Base-by-base conservation (phyloP, 495 filamentous ascomycete species). In the Podospora fimiseda region DNA sequence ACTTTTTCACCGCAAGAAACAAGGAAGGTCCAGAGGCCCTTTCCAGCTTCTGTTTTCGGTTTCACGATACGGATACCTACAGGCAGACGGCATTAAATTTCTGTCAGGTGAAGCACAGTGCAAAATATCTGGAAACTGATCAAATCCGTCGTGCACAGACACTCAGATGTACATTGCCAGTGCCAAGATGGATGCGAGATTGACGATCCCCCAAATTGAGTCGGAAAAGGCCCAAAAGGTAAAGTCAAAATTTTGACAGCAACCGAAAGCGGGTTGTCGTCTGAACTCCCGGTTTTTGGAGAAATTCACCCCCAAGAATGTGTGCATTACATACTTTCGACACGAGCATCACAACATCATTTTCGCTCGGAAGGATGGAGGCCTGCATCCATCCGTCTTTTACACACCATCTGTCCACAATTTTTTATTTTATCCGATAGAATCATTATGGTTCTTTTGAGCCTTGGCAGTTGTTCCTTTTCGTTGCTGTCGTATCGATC, bases 141-240 rank as follows among this genome's bases (percentile, higher is more conserved):
- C n/a, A n/a, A n/a, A n/a, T n/a, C n/a, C n/a, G n/a, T n/a, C n/a
- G n/a, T n/a, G n/a, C n/a, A n/a, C n/a, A n/a, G n/a, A n/a, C n/a
- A n/a, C n/a, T n/a, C n/a, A n/a, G n/a, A n/a, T n/a, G n/a, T n/a
- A n/a, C n/a, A n/a, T n/a, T 49, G 43, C 37, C 51, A 27, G 40
- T 48, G 56, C 56, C 56, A 58, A 58, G 56, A 54, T 11, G 15
- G 49, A 24, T 39, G 20, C 13, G 33, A 23, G 37, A 37, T 37
- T 14, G 47, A 13, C 24, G 43, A 54, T 54, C 51, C 47, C 51
- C 56, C 51, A 58, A 58, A 52, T 21, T 44, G 18, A 52, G 48
- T 43, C 40, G 27, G 24, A 51, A 13, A 9, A 36, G 22, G 23
- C 33, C 56, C 46, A 57, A 57, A 42, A 14, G 48, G 27, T 38